Base-by-base conservation (phyloP, 2,329 filamentous ascomycete species). In the Penicillium sp. region DNA sequence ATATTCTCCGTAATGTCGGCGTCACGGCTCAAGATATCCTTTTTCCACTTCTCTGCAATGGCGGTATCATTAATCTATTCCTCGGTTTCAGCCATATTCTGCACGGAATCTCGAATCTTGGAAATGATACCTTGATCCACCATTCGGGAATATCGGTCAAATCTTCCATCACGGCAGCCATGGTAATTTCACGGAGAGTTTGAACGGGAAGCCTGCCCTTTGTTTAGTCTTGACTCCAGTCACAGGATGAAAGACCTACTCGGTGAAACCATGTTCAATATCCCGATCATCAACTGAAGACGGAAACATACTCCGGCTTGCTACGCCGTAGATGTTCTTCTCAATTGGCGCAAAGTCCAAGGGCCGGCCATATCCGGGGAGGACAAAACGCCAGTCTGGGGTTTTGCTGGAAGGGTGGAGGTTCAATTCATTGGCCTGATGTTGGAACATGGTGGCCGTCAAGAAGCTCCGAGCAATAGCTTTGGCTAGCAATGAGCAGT, bases 61-160 rank as follows among this genome's bases (percentile, higher is more conserved):
- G 37, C 30, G 9, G 62, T 52, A 30, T 69, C 55, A 31, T 60
- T 56, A 9, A 69, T 34, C 57, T 60, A 30, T 22, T 6, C 6
- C 9, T 1, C n/a, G 11, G 11, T 27, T 11, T n/a, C 4, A 27
- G 6, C 25, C 6, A n/a, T n/a, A 27, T 27, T 5, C 5, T 4
- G 4, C 6, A 6, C 12, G 12, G n/a, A n/a, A 13, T 11, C 10
- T 6, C 11, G 18, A n/a, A 27, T n/a, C 9, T 6, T 27, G 25
- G n/a, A 27, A 5, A 11, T n/a, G 9, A 27, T 42, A 56, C 56
- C 44, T 68, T 69, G 20, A 52, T 50, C 32, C 63, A 51, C 68
- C 68, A 70, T 4, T 62, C 49, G 1, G 48, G 45, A 31, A 63
- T 62, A 38, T 71, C 67, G 1, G 66, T 69, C 3, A 70, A 48